These are phyloP conservation scores for Trypanosoma boissoni DNA, from an alignment of 208 protist genomes.

Conservation along the genomic window DNA sequence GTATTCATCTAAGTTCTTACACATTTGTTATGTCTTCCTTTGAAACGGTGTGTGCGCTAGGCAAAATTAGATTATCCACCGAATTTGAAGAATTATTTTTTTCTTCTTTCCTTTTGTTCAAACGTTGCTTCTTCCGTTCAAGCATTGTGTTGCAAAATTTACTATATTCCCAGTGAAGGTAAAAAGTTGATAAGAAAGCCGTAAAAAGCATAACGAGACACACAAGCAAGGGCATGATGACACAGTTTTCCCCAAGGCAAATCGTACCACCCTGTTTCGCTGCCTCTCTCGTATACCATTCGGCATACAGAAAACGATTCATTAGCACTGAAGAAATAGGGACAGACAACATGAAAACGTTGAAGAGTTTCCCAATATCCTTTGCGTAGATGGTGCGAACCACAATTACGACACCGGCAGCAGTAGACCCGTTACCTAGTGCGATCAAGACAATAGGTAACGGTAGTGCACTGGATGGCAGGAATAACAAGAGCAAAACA, in stretches of 20 bases:
- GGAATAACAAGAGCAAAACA: slow-evolving; percentile 9
- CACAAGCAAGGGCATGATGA: slow-evolving; percentile 19
- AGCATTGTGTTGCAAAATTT: slow-evolving; percentile 16
- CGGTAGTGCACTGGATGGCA: slow-evolving; percentile 31
- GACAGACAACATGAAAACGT: slow-evolving; percentile 52
- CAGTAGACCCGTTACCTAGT: slow-evolving; percentile 59
- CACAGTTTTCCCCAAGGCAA: slow-evolving; percentile 31
- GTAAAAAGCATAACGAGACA: slow-evolving; percentile 10
- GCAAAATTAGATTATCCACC: no score
- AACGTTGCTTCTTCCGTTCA: not conserved
- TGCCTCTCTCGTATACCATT: slow-evolving; percentile 67
- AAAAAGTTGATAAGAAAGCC: not conserved
- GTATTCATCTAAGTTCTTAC: no score
- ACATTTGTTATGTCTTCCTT: no score
- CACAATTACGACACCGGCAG: slow-evolving; percentile 67
- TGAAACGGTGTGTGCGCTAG: no score
- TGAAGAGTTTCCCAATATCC: slow-evolving; percentile 80
- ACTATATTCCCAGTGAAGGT: slow-evolving; percentile 21
- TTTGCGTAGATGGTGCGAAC: slow-evolving; percentile 72
- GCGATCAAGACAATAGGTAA: slow-evolving; percentile 63
- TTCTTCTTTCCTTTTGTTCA: not conserved
- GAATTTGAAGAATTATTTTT: not conserved
- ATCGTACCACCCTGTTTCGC: slow-evolving; percentile 39
- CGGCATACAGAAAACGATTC: slow-evolving; percentile 72
- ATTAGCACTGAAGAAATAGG: slow-evolving; percentile 50